Conservation (phyloP, 768 basidiomycete species). For the Inosperma sp. region DNA sequence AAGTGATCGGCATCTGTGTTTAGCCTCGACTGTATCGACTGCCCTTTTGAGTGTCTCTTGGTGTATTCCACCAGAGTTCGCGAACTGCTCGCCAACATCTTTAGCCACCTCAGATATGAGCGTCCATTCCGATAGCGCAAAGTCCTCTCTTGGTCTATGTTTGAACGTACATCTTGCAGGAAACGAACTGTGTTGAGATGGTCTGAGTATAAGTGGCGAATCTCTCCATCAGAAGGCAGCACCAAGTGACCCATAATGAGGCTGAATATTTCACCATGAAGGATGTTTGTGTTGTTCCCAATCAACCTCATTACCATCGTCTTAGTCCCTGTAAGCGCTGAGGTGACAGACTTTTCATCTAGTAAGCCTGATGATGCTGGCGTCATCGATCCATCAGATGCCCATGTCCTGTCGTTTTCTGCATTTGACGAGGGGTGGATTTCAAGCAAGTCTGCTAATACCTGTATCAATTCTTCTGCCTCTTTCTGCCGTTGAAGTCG, state of each 20-base stretch:
- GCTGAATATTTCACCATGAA: constrained; percentile 10
- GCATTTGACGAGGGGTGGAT: neutral
- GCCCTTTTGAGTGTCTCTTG: constrained; percentile 8
- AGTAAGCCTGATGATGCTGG: constrained; percentile 8
- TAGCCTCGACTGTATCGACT: neutral
- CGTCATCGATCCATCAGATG: constrained; percentile 11
- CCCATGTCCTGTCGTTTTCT: constrained; percentile 10
- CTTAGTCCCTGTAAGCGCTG: constrained; percentile 1
- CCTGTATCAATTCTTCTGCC: neutral
- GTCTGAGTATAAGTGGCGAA: constrained; percentile 2
- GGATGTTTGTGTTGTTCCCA: constrained; percentile 10
- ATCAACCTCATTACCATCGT: constrained; percentile 3
- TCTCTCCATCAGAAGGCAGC: neutral
- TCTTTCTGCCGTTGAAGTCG: neutral
- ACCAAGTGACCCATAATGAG: constrained; percentile 8
- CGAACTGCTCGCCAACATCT: neutral
- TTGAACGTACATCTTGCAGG: constrained; percentile 5
- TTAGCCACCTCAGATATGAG: constrained; percentile 7
- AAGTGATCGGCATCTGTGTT: constrained; percentile 12
- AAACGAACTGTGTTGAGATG: constrained; percentile 12
- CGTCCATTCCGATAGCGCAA: constrained; percentile 6
- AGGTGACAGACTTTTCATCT: constrained; percentile 5
- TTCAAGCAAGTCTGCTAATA: neutral
- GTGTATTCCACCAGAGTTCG: neutral
- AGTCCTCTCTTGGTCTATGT: neutral